Conservation (phyloP, 106 monocot genomes). For the Allium fistulosum region DNA sequence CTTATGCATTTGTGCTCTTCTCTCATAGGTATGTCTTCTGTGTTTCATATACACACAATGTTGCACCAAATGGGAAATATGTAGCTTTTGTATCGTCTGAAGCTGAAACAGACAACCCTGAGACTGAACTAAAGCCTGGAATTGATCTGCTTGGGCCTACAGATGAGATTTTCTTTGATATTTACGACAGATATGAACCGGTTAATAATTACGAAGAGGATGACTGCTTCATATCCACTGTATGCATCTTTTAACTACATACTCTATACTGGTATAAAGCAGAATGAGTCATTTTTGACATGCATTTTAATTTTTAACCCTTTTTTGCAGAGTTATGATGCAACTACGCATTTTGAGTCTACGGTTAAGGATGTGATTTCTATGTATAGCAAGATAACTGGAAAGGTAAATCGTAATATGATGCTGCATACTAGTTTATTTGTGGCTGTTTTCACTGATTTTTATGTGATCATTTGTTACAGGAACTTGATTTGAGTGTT, state of each 20-base stretch:
- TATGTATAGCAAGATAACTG: slow-evolving; percentile 73
- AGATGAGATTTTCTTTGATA: slow-evolving; percentile 54
- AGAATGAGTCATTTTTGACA: neutral
- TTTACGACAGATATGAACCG: slow-evolving; percentile 78
- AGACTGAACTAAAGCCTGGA: slow-evolving; percentile 45
- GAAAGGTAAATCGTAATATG: slow-evolving; percentile 44
- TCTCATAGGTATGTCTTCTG: slow-evolving; percentile 75
- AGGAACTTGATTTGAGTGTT: slow-evolving; percentile 59
- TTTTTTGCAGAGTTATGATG: slow-evolving; percentile 66
- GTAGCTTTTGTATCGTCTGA: slow-evolving; percentile 60
- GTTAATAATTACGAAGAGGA: slow-evolving; percentile 44
- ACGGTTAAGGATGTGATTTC: slow-evolving; percentile 66
- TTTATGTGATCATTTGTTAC: neutral
- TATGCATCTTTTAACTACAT: slow-evolving; percentile 17
- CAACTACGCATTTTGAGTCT: slow-evolving; percentile 84
- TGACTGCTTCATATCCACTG: slow-evolving; percentile 64
- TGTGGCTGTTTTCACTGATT: neutral
- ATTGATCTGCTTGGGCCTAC: slow-evolving; percentile 47
- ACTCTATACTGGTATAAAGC: neutral
- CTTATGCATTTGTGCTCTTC: neutral
- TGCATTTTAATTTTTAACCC: neutral
- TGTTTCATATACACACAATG: slow-evolving; percentile 50
- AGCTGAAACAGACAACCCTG: slow-evolving; percentile 45
- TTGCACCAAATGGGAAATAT: slow-evolving; percentile 53
- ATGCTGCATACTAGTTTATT: neutral